These are phyloP conservation scores for Lipomyces starkeyi DNA, from an alignment of 805 yeast species.

Conservation along the genomic window DNA sequence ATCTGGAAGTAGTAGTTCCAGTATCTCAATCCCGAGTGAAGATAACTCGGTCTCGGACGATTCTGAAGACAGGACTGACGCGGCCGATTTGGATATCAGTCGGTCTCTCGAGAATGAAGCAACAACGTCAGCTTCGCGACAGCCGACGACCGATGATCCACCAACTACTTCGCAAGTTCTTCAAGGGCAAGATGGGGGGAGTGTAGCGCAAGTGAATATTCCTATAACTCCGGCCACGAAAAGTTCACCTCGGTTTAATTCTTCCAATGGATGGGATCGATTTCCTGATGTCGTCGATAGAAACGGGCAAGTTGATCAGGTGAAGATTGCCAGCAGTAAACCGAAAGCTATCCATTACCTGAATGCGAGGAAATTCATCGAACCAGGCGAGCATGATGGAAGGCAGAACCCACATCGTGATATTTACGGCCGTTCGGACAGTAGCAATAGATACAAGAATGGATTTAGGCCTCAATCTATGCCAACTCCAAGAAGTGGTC, in stretches of 20 bases:
- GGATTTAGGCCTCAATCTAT: background rate
- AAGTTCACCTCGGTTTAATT: background rate
- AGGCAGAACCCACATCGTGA: background rate
- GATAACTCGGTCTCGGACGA: background rate
- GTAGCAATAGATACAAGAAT: background rate
- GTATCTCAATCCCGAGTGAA: background rate
- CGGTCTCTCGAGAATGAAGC: background rate
- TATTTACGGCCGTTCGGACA: background rate
- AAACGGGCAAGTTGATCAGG: background rate
- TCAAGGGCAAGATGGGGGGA: background rate
- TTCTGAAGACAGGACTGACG: background rate
- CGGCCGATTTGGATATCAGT: background rate
- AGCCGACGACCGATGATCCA: background rate
- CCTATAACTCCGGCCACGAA: background rate
- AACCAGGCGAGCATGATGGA: background rate
- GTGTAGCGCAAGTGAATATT: background rate
- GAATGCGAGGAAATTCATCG: background rate
- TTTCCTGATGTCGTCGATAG: slow-evolving; percentile 7
- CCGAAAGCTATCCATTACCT: background rate
- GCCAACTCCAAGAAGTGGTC: background rate
- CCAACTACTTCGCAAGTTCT: background rate
- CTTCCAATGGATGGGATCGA: slow-evolving; percentile 6
- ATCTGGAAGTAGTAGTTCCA: background rate
- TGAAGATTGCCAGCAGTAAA: background rate
- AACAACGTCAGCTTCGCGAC: background rate